A percentile compares a stretch with the other conserved stretches of the same genome.
These are phyloP conservation scores for Penicillium decumbens DNA, from an alignment of 2,329 filamentous ascomycete genomes.

Conservation along the genomic window DNA sequence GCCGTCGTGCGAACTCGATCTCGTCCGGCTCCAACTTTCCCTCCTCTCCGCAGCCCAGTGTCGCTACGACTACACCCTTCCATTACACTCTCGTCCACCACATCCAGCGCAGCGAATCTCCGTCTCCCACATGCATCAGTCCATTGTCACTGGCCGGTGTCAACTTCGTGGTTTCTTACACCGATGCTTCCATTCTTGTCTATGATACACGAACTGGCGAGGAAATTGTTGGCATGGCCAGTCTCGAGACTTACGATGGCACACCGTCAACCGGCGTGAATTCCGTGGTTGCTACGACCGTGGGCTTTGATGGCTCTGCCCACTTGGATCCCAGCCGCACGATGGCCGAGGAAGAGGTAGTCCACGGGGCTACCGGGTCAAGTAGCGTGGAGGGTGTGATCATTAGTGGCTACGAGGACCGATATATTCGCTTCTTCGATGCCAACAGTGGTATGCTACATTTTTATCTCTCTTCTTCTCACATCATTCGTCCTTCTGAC, in stretches of 20 bases:
- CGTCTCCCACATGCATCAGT: slow-evolving; percentile 86
- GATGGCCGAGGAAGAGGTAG: slow-evolving; percentile 65
- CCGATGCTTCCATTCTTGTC: slow-evolving; percentile 82
- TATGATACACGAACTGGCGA: slow-evolving; percentile 91
- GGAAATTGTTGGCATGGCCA: slow-evolving; percentile 88
- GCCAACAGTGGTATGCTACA: slow-evolving; percentile 85
- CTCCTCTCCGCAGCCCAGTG: slow-evolving; percentile 81
- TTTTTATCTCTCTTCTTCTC: not conserved
- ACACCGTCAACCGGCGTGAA: slow-evolving; percentile 81
- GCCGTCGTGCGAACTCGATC: slow-evolving; percentile 84
- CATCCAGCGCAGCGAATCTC: slow-evolving; percentile 65
- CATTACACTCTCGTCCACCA: slow-evolving; percentile 82
- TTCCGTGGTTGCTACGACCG: slow-evolving; percentile 79
- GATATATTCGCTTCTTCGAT: slow-evolving; percentile 94
- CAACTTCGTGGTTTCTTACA: slow-evolving; percentile 87
- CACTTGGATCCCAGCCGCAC: slow-evolving; percentile 59
- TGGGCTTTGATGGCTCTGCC: slow-evolving; percentile 66
- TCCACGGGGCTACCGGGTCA: slow-evolving; percentile 77
- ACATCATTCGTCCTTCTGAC: slow-evolving; percentile 13
- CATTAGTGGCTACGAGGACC: slow-evolving; percentile 94
- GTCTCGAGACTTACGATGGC: slow-evolving; percentile 86
- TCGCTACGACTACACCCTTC: slow-evolving; percentile 80
- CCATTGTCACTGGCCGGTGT: slow-evolving; percentile 77
- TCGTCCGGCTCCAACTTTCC: slow-evolving; percentile 91
- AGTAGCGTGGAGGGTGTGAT: slow-evolving; percentile 86